Conservation (phyloP, 2,329 filamentous ascomycete genomes). For the Colletotrichum chlorophyti region DNA sequence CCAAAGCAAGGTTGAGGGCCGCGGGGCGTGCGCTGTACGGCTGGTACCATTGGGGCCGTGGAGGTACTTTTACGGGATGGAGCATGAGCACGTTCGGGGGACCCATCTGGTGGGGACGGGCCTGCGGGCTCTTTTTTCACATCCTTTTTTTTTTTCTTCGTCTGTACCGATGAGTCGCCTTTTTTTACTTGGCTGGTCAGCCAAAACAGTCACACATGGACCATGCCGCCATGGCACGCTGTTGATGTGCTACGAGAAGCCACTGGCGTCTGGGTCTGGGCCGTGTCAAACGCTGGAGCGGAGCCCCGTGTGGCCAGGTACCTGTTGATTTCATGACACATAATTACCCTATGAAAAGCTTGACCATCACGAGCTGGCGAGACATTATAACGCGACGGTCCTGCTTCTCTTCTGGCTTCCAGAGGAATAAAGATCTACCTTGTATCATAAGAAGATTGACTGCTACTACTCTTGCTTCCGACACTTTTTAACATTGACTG, state of each 20-base stretch:
- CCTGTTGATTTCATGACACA: constrained; percentile 38
- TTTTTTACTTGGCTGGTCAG: too few species aligned
- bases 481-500: background rate
- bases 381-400: constrained; percentile 28
- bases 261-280: constrained; percentile 4
- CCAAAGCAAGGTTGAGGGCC: too few species aligned
- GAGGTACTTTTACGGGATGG: too few species aligned
- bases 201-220: background rate
- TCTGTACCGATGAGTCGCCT: too few species aligned
- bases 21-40: too few species aligned
- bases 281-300: constrained; percentile 23
- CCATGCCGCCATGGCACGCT: too few species aligned
- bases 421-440: background rate
- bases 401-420: background rate
- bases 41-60: too few species aligned
- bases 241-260: background rate
- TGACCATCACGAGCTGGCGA: constrained; percentile 35
- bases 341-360: constrained; percentile 44
- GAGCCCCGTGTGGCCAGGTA: constrained; percentile 24
- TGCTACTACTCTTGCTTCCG: background rate
- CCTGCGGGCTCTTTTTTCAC: too few species aligned
- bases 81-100: too few species aligned
- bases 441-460: constrained; percentile 6
- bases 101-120: too few species aligned
- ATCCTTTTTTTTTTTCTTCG: too few species aligned